Evolutionary conservation across 2,329 filamentous ascomycete species (phyloP).

Genomic region (Corinectria fuckeliana): DNA sequence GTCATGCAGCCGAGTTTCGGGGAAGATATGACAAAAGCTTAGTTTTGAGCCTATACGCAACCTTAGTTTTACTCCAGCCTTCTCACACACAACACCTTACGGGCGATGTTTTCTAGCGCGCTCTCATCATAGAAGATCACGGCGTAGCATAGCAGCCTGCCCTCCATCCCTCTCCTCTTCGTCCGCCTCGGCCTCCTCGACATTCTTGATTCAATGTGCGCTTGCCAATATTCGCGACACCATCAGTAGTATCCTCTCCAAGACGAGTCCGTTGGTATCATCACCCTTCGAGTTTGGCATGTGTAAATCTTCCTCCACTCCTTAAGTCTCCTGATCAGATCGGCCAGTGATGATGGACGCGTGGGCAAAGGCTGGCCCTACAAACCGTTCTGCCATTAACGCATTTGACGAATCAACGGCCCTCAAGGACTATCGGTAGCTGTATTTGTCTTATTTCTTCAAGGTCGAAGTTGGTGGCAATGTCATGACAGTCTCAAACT

Average conservation of each 20-base stretch:
- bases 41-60: neutral
- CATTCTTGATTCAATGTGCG: conserved; percentile 27
- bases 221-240: conserved; percentile 30
- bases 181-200: conserved; percentile 29
- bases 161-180: conserved; percentile 18
- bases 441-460: conserved; percentile 29
- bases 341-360: neutral
- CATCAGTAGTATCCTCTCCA: conserved; percentile 27
- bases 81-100: conserved; percentile 30
- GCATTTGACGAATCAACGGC: conserved; percentile 22
- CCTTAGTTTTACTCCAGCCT: conserved; percentile 30
- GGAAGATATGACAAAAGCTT: neutral
- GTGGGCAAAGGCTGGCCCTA: conserved; percentile 24
- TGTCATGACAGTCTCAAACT: conserved; percentile 28
- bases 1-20: neutral
- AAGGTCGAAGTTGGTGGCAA: conserved; percentile 21
- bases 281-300: conserved; percentile 24
- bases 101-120: conserved; percentile 38
- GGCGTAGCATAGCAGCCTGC: conserved; percentile 30
- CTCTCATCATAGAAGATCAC: conserved; percentile 35
- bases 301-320: conserved; percentile 10
- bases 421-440: conserved; percentile 26
- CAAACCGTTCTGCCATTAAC: conserved; percentile 20
- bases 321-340: conserved; percentile 16
- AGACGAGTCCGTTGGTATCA: conserved; percentile 18